Base-by-base conservation (phyloP, 495 filamentous ascomycete species). In the Penicillium herquei region DNA sequence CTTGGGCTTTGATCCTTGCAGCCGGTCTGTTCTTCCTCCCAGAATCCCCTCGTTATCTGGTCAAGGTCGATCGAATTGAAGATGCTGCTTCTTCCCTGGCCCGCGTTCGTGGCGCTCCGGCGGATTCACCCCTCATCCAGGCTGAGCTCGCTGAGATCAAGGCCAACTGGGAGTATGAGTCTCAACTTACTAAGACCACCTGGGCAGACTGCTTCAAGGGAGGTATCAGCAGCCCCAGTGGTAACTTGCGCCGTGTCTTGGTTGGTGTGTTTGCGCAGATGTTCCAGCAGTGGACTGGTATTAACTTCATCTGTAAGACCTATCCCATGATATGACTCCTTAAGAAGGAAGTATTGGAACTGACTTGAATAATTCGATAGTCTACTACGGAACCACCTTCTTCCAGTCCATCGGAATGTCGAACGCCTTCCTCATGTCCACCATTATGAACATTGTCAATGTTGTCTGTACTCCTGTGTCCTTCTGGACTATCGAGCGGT, bases 401-500 rank as follows among this genome's bases (percentile, higher is more conserved):
- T 66, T 80, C 62, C 75, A 82, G 46, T 21, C 34, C 21, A 72
- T 83, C 11, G 82, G 83, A 47, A 75, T 80, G 26, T 80, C 85
- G 65, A 81, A 87, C 69, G 73, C 83, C 9, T 88, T 89, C 80
- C 68, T 86, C 58, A 86, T 87, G 61, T 74, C 78, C 31, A 72
- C 85, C 21, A 82, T 89, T 65, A 87, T 81, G n/a, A 84, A 83
- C 30, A 66, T 80, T 12, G 84, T 90, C 59, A 89, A 89, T 65
- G 84, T 88, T 37, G 76, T 69, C 58, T 83, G 80, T 6, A 90
- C 87, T 16, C 81, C 84, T 16, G 75, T 85, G 39, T 81, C 84
- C 5, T 90, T 92, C 76, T 90, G 75, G 63, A 84, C 85, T 31
- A 84, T 93, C 54, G 89, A 93, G 71, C 80, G 74, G 35, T 84